Conservation (phyloP, 345 rosid species). For the Rhodomyrtus tomentosa region DNA sequence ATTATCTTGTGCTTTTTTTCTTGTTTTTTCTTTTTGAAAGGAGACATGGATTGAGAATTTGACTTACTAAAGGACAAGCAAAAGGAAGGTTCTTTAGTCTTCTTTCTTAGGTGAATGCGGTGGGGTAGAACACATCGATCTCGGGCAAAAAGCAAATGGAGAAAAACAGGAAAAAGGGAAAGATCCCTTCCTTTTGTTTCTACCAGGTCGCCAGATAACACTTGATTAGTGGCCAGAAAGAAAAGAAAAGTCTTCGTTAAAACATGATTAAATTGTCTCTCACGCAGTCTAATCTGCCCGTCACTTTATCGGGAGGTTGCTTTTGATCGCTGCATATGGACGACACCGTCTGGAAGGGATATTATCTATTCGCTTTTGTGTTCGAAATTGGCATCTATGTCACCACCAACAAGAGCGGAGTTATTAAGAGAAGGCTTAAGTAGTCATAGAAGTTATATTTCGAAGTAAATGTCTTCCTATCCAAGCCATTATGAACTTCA, state of each 20-base stretch:
- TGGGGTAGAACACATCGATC: background rate
- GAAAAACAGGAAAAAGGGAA: background rate
- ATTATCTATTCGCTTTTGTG: background rate
- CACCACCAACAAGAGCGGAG: background rate
- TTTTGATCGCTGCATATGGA: background rate
- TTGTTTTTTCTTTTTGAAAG: too few relatives aligned
- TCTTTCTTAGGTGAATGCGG: background rate
- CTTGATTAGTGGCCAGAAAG: background rate
- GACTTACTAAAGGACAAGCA: background rate
- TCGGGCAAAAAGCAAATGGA: background rate
- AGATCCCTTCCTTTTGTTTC: background rate
- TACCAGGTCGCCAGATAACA: background rate
- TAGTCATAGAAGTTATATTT: background rate
- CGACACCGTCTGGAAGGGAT: background rate
- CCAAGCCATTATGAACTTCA: background rate
- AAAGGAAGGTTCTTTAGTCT: background rate
- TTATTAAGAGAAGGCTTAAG: background rate
- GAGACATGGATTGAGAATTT: background rate
- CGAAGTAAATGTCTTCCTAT: background rate
- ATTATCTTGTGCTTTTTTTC: background rate
- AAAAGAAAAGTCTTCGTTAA: background rate
- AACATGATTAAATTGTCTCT: background rate
- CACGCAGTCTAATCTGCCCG: background rate
- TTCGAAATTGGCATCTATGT: background rate
- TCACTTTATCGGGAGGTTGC: background rate